Evolutionary conservation across 352 stramenopile genomes (phyloP), one percentile per base, ranked within the genome.

Genomic region (Phytophthora cajani): DNA sequence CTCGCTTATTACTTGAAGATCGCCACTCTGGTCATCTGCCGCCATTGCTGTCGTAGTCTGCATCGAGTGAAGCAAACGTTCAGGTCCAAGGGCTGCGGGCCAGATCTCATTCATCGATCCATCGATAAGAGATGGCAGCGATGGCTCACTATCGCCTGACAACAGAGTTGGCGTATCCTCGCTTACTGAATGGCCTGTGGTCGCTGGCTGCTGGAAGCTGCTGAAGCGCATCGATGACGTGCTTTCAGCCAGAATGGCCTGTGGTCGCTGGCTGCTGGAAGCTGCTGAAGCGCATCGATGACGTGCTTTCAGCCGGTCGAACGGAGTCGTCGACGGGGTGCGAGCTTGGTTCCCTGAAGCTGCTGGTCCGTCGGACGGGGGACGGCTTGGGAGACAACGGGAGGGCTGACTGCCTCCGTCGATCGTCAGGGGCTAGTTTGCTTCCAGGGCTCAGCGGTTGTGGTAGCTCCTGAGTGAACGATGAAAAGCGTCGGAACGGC

Each of bases 401-500:
- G 16, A 68, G 55, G n/a, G 44, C 36, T 12, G 67, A 62, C 27
- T 62, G 55, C 21, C 65, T 66, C 23, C 51, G 59, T 49, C 16
- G 49, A 33, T 63, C 25, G 5, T 64, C 47, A 47, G 49, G 25
- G 16, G 27, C 1, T 32, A 44, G 21, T 21, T 67, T 71, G 25
- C 60, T 73, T 44, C 47, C 36, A 3, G 69, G 38, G 33, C 57
- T 47, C 19, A 10, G 3, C 17, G 27, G 46, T 3, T 10, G 36
- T 23, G 69, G 64, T 17, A 69, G 16, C 46, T 42, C 59, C 53
- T 76, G 69, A 1, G 69, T 70, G 32, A 76, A 76, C 11, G 69
- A 76, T 16, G 64, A n/a, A 55, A 76, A 73, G 8, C 58, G 54
- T 44, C 56, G 68, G 12, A 77, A 63, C 63, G 64, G 70, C n/a